Percentiles rank a stretch among this genome's conserved stretches.
phyloP scores from a whole-genome alignment of 305 asterid genomes.

The Solanum chacoense region DNA sequence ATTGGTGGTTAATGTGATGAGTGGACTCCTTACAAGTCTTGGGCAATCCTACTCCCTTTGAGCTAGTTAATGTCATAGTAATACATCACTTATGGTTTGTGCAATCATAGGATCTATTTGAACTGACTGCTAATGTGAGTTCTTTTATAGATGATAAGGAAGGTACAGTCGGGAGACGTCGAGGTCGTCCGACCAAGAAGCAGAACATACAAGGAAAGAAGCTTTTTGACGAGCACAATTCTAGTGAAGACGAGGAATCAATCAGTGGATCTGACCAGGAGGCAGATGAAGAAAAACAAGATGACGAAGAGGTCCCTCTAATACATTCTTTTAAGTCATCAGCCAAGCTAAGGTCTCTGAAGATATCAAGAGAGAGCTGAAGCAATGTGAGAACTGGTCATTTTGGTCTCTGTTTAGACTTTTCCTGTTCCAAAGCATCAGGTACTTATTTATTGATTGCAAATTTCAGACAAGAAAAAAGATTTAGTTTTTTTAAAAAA shows the following conservation, averaged over 20 bases:
- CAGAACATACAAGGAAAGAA: conserved; percentile 48
- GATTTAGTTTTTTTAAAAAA: neutral
- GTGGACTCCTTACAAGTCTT: neutral
- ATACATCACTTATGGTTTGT: neutral
- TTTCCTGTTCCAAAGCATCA: conserved; percentile 56
- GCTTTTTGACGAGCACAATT: conserved; percentile 57
- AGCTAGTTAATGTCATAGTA: neutral
- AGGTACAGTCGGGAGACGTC: conserved; percentile 40
- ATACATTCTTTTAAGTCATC: conserved; percentile 48
- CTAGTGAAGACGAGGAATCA: conserved; percentile 79
- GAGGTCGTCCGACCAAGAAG: conserved; percentile 78
- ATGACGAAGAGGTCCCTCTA: conserved; percentile 55
- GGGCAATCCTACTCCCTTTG: neutral
- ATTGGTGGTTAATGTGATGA: neutral
- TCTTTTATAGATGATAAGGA: conserved; percentile 48
- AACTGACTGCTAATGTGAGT: conserved; percentile 6
- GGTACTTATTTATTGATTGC: conserved; percentile 24
- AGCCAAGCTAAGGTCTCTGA: conserved; percentile 61
- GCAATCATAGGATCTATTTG: neutral
- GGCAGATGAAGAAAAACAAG: conserved; percentile 36
- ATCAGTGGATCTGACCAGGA: conserved; percentile 75
- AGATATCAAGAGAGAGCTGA: conserved; percentile 38
- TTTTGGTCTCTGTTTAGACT: conserved; percentile 30
- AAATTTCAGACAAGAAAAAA: neutral
- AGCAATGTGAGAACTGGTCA: conserved; percentile 26